A percentile compares a stretch with the other conserved stretches of the same genome.
phyloP scores from a whole-genome alignment of 1,284 basidiomycete species.

The Sutorius eximius region DNA sequence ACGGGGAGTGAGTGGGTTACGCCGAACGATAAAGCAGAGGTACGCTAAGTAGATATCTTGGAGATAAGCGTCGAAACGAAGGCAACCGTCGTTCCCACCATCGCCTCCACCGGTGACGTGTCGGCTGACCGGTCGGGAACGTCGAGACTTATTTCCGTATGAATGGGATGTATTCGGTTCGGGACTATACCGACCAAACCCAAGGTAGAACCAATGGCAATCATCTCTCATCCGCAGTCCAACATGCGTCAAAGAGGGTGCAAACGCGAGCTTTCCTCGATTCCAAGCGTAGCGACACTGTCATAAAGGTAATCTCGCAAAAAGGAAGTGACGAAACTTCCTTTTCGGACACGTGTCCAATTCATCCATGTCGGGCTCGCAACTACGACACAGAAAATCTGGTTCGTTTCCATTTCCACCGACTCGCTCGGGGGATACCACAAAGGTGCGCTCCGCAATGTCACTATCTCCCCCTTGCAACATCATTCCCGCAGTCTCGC shows the following conservation, averaged over 20 bases:
- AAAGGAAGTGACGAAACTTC: constrained; percentile 1
- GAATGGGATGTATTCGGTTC: not conserved
- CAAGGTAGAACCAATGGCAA: constrained; percentile 6
- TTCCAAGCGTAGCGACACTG: too few relatives aligned
- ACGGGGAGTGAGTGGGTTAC: not conserved
- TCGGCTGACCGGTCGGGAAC: too few relatives aligned
- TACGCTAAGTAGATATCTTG: not conserved
- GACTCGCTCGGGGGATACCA: not conserved
- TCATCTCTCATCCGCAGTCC: constrained; percentile 11
- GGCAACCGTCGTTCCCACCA: not conserved
- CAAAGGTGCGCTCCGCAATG: constrained; percentile 7
- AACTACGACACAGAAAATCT: constrained; percentile 28
- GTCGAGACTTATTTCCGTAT: too few relatives aligned
- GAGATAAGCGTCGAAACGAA: not conserved
- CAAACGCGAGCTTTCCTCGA: not conserved
- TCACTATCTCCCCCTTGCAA: not conserved
- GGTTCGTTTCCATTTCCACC: not conserved
- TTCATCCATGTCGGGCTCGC: constrained; percentile 6
- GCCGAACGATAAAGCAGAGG: not conserved
- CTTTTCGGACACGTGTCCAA: not conserved
- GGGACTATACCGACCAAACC: not conserved
- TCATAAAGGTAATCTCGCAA: not conserved
- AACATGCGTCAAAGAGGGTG: not conserved
- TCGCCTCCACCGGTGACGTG: not conserved
- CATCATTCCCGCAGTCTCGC: constrained; percentile 10